Conservation (phyloP, 768 basidiomycete species). For the Lactarius tabidus region DNA sequence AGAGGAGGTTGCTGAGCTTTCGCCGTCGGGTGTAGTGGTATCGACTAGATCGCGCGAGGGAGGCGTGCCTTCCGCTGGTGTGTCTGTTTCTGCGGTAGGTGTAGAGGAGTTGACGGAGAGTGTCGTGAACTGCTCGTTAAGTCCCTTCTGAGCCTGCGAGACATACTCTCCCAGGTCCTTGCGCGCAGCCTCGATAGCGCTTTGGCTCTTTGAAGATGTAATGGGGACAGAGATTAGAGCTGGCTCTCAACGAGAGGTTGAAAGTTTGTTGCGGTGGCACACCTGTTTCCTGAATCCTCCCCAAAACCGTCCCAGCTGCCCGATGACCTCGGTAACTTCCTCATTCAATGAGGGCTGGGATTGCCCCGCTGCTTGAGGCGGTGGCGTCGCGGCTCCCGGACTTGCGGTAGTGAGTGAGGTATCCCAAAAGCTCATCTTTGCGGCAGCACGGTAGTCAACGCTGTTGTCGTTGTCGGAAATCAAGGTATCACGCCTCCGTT, state of each 20-base stretch:
- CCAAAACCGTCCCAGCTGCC: slow-evolving; percentile 86
- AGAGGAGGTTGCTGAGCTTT: slow-evolving; percentile 27
- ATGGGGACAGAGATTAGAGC: neutral
- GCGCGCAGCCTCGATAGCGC: slow-evolving; percentile 59
- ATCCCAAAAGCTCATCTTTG: slow-evolving; percentile 28
- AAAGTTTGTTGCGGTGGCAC: slow-evolving; percentile 26
- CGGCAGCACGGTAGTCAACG: neutral
- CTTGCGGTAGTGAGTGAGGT: slow-evolving; percentile 1
- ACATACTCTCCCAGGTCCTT: slow-evolving; percentile 73
- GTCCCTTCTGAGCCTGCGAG: slow-evolving; percentile 72
- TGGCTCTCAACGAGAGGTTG: neutral
- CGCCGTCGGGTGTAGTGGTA: slow-evolving; percentile 24
- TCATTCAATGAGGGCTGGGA: slow-evolving; percentile 67
- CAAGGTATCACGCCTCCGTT: neutral
- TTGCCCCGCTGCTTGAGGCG: slow-evolving; percentile 31
- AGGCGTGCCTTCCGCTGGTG: slow-evolving; percentile 27
- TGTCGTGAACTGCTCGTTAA: slow-evolving; percentile 55
- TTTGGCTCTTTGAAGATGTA: slow-evolving; percentile 52
- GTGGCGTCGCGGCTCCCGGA: slow-evolving; percentile 21
- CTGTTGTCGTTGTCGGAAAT: neutral
- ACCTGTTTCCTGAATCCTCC: slow-evolving; percentile 89
- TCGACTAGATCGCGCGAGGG: slow-evolving; percentile 27
- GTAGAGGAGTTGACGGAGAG: neutral
- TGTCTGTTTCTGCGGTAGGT: slow-evolving; percentile 16
- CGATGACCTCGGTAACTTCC: slow-evolving; percentile 85